Percentiles rank a stretch among this genome's conserved stretches.
phyloP scores from a whole-genome alignment of 345 rosid genomes.

The Sonneratia alba region DNA sequence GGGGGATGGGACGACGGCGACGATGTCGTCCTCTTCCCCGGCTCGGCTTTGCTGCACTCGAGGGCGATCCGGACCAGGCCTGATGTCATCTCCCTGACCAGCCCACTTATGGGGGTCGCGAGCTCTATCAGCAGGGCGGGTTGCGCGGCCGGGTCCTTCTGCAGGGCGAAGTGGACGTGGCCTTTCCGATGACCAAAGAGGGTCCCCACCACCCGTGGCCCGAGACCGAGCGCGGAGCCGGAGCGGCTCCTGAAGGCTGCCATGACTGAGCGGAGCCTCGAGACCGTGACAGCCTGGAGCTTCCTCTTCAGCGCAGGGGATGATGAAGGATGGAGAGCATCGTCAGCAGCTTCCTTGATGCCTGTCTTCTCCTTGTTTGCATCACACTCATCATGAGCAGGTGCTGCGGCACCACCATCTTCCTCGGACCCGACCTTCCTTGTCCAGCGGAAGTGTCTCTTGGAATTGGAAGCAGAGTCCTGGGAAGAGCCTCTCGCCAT shows the following conservation, averaged over 20 bases:
- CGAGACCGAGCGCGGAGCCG: slow-evolving; percentile 19
- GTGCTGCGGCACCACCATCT: background rate
- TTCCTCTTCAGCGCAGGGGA: slow-evolving; percentile 41
- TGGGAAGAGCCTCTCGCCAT: slow-evolving; percentile 39
- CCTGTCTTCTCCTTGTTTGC: slow-evolving; percentile 5
- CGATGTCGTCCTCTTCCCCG: background rate
- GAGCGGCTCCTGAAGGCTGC: slow-evolving; percentile 45
- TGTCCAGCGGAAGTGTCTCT: slow-evolving; percentile 82
- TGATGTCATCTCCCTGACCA: slow-evolving; percentile 80
- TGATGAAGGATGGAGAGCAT: too few relatives aligned
- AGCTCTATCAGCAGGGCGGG: slow-evolving; percentile 85
- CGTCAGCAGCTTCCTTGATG: background rate
- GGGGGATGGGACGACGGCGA: background rate
- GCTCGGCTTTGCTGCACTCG: slow-evolving; percentile 57
- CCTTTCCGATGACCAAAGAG: slow-evolving; percentile 83
- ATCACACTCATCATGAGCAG: background rate
- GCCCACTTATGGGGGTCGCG: slow-evolving; percentile 81
- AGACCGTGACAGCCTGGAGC: slow-evolving; percentile 61
- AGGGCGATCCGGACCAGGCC: slow-evolving; percentile 90
- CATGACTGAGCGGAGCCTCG: slow-evolving; percentile 76
- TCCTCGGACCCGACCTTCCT: slow-evolving; percentile 35
- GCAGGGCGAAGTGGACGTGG: slow-evolving; percentile 89
- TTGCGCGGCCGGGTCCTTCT: slow-evolving; percentile 63
- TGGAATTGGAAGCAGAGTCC: slow-evolving; percentile 38
- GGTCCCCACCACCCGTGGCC: slow-evolving; percentile 75